Percentiles rank a stretch among this genome's conserved stretches.
phyloP scores from a whole-genome alignment of 2,329 filamentous ascomycete genomes.

The Tolypocladium tundrense region DNA sequence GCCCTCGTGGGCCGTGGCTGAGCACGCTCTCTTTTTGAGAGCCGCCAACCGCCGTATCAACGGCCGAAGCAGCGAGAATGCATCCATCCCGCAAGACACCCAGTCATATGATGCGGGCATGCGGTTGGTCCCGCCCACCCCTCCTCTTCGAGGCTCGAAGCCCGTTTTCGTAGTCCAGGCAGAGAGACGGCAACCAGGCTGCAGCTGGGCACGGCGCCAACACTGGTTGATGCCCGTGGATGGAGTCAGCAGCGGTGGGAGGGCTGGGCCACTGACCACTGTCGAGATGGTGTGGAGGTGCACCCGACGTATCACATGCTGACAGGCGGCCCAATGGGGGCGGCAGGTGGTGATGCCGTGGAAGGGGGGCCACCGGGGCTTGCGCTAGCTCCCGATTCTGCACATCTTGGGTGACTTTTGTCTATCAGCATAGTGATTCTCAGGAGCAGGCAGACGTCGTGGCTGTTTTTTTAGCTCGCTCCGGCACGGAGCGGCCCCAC shows the following conservation, averaged over 20 bases:
- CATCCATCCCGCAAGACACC: constrained; percentile 4
- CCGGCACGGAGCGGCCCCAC: not conserved
- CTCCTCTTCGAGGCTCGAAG: not conserved
- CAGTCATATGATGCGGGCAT: constrained; percentile 10
- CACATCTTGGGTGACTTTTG: not conserved
- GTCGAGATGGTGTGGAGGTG: not conserved
- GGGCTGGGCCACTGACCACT: not conserved
- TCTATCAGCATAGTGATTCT: not conserved
- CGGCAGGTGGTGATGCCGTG: not conserved
- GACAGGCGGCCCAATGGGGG: not conserved
- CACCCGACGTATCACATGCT: not conserved
- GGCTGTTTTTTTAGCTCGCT: not conserved
- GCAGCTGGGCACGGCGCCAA: not conserved
- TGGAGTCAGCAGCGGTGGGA: not conserved
- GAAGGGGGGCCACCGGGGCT: not conserved
- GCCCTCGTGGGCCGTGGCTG: not conserved
- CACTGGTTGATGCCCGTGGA: not conserved
- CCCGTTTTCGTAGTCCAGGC: not conserved
- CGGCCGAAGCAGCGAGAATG: not conserved
- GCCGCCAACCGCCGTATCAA: not conserved
- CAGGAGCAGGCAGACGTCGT: not conserved
- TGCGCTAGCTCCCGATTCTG: not conserved
- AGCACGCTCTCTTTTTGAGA: not conserved
- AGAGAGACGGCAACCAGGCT: not conserved
- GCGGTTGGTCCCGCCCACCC: constrained; percentile 6